Evolutionary conservation across 306 rosid species (phyloP).

Genomic region (Neltuma alba): DNA sequence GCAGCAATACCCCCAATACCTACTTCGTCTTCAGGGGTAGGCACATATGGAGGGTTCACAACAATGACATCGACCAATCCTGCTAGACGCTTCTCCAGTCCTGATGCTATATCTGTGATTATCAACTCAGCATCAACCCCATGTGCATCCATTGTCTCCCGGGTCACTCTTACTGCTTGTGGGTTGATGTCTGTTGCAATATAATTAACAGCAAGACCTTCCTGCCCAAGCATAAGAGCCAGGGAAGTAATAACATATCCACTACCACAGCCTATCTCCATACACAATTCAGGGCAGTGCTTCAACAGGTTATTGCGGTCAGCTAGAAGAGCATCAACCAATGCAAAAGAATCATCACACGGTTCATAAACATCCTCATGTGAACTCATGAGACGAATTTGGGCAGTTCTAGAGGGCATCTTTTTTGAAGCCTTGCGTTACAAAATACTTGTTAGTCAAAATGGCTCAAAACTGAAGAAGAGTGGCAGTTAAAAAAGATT

Average conservation of each 20-base stretch:
- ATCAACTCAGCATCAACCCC: conserved; percentile 87
- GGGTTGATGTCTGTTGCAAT: conserved; percentile 95
- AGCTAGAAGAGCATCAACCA: conserved; percentile 92
- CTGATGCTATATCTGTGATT: conserved; percentile 73
- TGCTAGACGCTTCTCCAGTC: conserved; percentile 75
- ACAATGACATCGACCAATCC: conserved; percentile 85
- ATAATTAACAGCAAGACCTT: conserved; percentile 51
- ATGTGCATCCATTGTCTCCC: conserved; percentile 76
- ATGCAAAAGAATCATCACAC: conserved; percentile 93
- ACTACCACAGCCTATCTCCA: conserved; percentile 97
- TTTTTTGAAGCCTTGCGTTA: conserved; percentile 50
- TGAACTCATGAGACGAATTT: conserved; percentile 82
- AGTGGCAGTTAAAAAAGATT: conserved; percentile 23
- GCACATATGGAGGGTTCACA: conserved; percentile 97
- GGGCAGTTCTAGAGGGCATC: conserved; percentile 63
- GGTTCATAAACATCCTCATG: conserved; percentile 96
- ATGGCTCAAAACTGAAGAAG: conserved; percentile 4
- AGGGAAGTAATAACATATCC: conserved; percentile 95
- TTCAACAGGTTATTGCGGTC: conserved; percentile 65
- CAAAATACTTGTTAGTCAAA: conserved; percentile 22
- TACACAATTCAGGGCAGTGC: conserved; percentile 69
- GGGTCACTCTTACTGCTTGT: conserved; percentile 69
- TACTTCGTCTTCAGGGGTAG: conserved; percentile 94
- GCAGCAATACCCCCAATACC: conserved; percentile 76
- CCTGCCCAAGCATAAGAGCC: conserved; percentile 82